phyloP scores from a whole-genome alignment of 2,329 filamentous ascomycete genomes.

The Fusarium lateritium region DNA sequence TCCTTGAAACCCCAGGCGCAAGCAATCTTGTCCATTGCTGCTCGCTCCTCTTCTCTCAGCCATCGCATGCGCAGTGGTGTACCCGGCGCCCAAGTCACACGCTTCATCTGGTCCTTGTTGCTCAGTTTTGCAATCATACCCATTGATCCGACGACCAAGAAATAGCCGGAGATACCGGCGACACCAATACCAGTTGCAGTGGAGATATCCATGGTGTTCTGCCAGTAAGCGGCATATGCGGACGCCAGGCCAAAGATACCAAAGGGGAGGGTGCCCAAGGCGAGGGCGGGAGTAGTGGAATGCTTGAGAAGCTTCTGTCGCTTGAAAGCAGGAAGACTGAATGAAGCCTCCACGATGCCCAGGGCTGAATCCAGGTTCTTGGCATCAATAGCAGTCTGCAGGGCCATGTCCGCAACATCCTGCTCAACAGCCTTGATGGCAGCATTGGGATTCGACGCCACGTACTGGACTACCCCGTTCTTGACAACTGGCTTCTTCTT shows the following conservation, averaged over 20 bases:
- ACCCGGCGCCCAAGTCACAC: slow-evolving; percentile 90
- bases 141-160: slow-evolving; percentile 83
- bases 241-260: slow-evolving; percentile 80
- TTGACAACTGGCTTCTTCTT: slow-evolving; percentile 80
- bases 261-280: slow-evolving; percentile 72
- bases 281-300: slow-evolving; percentile 71
- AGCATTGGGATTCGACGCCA: slow-evolving; percentile 75
- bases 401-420: slow-evolving; percentile 78
- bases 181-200: slow-evolving; percentile 85
- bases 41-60: slow-evolving; percentile 91
- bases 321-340: slow-evolving; percentile 75
- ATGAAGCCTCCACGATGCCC: slow-evolving; percentile 79
- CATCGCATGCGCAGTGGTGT: slow-evolving; percentile 86
- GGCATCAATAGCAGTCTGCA: slow-evolving; percentile 83
- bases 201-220: slow-evolving; percentile 81
- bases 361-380: slow-evolving; percentile 85
- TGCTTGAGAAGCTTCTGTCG: slow-evolving; percentile 77
- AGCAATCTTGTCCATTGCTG: slow-evolving; percentile 87
- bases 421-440: slow-evolving; percentile 80
- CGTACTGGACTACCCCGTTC: slow-evolving; percentile 72
- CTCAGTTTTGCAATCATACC: slow-evolving; percentile 89
- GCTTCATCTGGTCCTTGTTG: slow-evolving; percentile 93
- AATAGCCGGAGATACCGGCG: slow-evolving; percentile 85
- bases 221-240: slow-evolving; percentile 59
- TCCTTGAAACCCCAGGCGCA: slow-evolving; percentile 94